These are phyloP conservation scores for Wickerhamiella siamensis DNA, from an alignment of 805 yeast species.

Conservation along the genomic window DNA sequence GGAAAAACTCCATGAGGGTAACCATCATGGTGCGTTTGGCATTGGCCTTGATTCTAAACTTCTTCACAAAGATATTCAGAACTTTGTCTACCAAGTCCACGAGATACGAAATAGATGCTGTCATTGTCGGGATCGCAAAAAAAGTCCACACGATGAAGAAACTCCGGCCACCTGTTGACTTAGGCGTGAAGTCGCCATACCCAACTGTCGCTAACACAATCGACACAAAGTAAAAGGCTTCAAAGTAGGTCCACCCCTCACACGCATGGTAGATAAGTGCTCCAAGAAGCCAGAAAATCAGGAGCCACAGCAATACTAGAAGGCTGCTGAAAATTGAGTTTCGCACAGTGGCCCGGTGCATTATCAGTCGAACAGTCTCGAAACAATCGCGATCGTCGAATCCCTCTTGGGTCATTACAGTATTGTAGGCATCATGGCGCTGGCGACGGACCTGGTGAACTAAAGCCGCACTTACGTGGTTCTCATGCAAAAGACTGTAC, in stretches of 20 bases:
- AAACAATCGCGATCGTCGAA: conserved; percentile 36
- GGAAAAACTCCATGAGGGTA: not conserved
- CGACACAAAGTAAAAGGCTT: conserved; percentile 61
- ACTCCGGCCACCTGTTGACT: conserved; percentile 47
- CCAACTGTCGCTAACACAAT: conserved; percentile 70
- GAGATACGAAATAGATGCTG: conserved; percentile 24
- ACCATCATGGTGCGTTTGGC: not conserved
- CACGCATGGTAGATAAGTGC: conserved; percentile 44
- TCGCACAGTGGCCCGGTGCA: conserved; percentile 15
- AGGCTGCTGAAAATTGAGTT: conserved; percentile 22
- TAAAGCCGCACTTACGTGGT: conserved; percentile 4
- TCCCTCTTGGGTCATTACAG: not conserved
- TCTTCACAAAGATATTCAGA: not conserved
- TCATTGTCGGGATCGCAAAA: conserved; percentile 76
- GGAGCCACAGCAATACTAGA: conserved; percentile 32
- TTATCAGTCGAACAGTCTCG: conserved; percentile 39
- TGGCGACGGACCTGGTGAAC: conserved; percentile 2
- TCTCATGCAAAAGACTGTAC: conserved; percentile 8
- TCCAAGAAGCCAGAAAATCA: conserved; percentile 56
- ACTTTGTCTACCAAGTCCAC: conserved; percentile 2
- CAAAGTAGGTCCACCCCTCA: conserved; percentile 52
- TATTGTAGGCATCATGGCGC: not conserved
- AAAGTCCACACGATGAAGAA: conserved; percentile 72
- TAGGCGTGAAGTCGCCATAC: conserved; percentile 64
- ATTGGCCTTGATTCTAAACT: not conserved